Conservation (phyloP, 805 yeast genomes). For the Kluyveromyces aestuarii region DNA sequence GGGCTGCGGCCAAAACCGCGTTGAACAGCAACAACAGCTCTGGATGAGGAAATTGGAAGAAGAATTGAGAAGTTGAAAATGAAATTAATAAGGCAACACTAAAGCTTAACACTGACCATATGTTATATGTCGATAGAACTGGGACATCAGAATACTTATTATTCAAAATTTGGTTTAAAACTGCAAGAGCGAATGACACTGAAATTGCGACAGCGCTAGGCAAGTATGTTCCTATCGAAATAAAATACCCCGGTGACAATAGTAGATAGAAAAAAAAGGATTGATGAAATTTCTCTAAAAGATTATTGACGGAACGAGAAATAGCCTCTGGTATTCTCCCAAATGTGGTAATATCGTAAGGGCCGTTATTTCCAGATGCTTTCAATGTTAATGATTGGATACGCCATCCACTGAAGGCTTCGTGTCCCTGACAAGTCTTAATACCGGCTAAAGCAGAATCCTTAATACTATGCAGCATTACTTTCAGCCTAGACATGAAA, state of each 20-base stretch:
- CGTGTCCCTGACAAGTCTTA: slow-evolving; percentile 57
- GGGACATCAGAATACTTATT: slow-evolving; percentile 11
- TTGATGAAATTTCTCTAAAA: slow-evolving; percentile 93
- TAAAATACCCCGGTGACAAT: slow-evolving; percentile 69
- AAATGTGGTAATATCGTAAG: slow-evolving; percentile 76
- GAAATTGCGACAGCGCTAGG: slow-evolving; percentile 77
- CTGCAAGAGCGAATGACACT: slow-evolving; percentile 56
- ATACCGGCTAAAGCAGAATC: slow-evolving; percentile 67
- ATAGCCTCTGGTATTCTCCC: slow-evolving; percentile 86
- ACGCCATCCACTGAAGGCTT: slow-evolving; percentile 93
- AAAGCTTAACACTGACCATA: slow-evolving; percentile 15
- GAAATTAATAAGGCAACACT: slow-evolving; percentile 27
- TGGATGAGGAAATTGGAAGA: slow-evolving; percentile 10
- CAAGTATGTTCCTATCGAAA: slow-evolving; percentile 86
- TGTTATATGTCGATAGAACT: slow-evolving; percentile 12
- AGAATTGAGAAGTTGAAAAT: slow-evolving; percentile 15
- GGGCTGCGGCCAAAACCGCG: slow-evolving; percentile 11
- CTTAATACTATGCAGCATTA: slow-evolving; percentile 56
- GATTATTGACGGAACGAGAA: slow-evolving; percentile 81
- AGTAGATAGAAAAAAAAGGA: slow-evolving; percentile 88
- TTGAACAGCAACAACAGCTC: slow-evolving; percentile 11
- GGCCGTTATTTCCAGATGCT: slow-evolving; percentile 53
- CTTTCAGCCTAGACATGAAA: slow-evolving; percentile 47
- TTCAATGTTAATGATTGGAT: slow-evolving; percentile 79
- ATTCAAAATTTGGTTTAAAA: slow-evolving; percentile 48